Conservation (phyloP, 257 asterid species). For the Gardenia jasminoides region DNA sequence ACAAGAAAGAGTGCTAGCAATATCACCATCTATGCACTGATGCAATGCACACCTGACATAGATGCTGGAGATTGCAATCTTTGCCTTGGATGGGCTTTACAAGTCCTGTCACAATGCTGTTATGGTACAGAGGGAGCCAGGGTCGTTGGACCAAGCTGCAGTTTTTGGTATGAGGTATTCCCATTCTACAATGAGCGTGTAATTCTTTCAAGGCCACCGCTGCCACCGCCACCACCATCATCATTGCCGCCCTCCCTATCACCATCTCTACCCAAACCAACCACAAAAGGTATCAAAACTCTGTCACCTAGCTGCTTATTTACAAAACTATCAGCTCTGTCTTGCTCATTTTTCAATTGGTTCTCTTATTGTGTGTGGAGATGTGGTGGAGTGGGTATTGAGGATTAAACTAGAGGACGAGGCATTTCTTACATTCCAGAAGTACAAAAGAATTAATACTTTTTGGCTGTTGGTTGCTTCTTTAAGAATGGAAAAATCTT, state of each 20-base stretch:
- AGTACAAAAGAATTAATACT: no score
- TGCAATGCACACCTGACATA: conserved; percentile 34
- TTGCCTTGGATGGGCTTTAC: conserved; percentile 15
- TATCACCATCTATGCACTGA: neutral
- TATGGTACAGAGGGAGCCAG: neutral
- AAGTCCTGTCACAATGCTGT: neutral
- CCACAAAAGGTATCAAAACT: neutral
- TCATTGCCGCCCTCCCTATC: neutral
- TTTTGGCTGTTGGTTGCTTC: neutral
- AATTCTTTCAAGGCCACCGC: neutral
- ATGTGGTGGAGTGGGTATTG: no score
- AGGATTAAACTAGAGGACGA: no score
- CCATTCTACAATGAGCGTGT: neutral
- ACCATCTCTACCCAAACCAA: neutral
- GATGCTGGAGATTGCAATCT: conserved; percentile 1
- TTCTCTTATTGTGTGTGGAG: no score
- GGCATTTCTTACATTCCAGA: neutral
- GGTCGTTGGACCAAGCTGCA: conserved; percentile 12
- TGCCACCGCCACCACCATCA: neutral
- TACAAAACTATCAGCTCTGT: no score
- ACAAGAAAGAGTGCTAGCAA: neutral
- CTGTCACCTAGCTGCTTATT: no score
- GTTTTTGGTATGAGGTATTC: conserved; percentile 5
- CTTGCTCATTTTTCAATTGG: no score
- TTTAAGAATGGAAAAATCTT: neutral